Conservation (phyloP, 331 rosid species). For the Erythrophleum ivorense region DNA sequence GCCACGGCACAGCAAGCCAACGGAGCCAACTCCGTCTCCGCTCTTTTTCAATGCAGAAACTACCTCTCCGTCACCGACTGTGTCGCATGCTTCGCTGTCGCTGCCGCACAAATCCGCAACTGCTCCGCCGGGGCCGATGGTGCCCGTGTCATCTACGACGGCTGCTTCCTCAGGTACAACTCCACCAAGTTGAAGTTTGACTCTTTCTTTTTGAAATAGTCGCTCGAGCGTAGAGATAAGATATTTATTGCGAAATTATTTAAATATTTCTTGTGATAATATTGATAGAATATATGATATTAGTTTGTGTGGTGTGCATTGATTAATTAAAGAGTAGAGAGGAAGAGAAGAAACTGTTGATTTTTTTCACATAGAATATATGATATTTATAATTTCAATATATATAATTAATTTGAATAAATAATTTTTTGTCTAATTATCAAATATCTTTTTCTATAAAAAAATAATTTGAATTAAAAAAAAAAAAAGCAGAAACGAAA, state of each 20-base stretch:
- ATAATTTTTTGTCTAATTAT: too few relatives aligned
- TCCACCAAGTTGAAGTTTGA: neutral
- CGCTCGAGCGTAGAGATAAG: neutral
- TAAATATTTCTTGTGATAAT: neutral
- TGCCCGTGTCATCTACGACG: neutral
- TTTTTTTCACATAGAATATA: too few relatives aligned
- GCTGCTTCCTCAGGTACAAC: neutral
- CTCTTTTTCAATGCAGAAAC: constrained; percentile 5
- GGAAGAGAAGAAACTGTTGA: too few relatives aligned
- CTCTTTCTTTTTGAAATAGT: neutral
- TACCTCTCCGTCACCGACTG: neutral
- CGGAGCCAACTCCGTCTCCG: neutral
- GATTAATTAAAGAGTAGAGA: neutral
- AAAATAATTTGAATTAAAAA: too few relatives aligned
- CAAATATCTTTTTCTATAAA: too few relatives aligned
- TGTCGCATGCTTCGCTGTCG: neutral
- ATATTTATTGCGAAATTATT: neutral
- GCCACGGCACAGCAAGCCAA: neutral
- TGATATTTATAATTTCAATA: too few relatives aligned
- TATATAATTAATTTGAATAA: too few relatives aligned
- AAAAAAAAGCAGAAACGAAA: too few relatives aligned
- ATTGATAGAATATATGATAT: neutral
- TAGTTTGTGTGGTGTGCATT: neutral
- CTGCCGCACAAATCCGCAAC: neutral
- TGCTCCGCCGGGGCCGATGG: constrained; percentile 12